Evolutionary conservation across 345 rosid species (phyloP).

Genomic region (Pugionium dolabratum): DNA sequence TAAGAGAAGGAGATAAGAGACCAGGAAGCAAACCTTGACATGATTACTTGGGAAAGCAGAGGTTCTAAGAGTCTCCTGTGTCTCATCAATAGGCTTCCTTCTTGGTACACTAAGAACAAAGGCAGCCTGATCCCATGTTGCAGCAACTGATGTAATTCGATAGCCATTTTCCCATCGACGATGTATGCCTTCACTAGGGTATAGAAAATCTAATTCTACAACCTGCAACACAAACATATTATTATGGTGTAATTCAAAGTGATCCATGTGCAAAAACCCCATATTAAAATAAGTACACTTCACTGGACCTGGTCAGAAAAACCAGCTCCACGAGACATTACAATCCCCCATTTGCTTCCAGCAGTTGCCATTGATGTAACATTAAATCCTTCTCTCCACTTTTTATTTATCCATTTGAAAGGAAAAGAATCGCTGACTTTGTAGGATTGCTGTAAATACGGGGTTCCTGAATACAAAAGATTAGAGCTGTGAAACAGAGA

Average conservation of each 20-base stretch:
- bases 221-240: conserved; percentile 52
- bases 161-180: conserved; percentile 94
- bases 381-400: conserved; percentile 91
- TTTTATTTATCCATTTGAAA: conserved; percentile 96
- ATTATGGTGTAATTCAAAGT: conserved; percentile 5
- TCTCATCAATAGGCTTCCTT: conserved; percentile 85
- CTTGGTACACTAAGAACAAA: conserved; percentile 91
- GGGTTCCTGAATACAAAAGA: conserved; percentile 62
- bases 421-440: conserved; percentile 98
- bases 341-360: conserved; percentile 95
- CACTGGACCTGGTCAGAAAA: conserved; percentile 79
- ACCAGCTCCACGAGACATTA: conserved; percentile 95
- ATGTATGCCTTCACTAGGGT: conserved; percentile 99
- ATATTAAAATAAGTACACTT: neutral
- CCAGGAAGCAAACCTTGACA: conserved; percentile 64
- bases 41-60: conserved; percentile 96
- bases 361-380: conserved; percentile 97
- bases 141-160: conserved; percentile 92
- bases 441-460: conserved; percentile 92
- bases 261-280: neutral
- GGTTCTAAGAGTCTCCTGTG: conserved; percentile 94
- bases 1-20: neutral
- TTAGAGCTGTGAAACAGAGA: conserved; percentile 8
- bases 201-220: conserved; percentile 93
- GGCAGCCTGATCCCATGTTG: conserved; percentile 93